phyloP scores from a whole-genome alignment of 2,329 filamentous ascomycete species.

The Xylaria sp. region DNA sequence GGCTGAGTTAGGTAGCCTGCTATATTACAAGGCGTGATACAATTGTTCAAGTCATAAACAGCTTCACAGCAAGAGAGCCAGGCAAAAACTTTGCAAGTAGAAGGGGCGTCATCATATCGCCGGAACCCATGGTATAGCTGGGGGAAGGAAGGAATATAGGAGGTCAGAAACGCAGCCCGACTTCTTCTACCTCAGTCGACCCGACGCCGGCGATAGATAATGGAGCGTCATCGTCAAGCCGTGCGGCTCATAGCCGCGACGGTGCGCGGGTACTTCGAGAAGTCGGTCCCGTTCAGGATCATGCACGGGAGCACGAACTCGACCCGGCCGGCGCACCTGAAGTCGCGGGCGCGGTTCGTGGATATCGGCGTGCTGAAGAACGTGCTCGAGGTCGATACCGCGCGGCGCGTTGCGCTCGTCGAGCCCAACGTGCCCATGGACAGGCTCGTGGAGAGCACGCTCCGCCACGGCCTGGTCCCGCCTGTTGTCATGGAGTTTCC shows the following conservation, averaged over 20 bases:
- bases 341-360: slow-evolving; percentile 58
- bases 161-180: background rate
- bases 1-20: background rate
- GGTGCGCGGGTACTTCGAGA: slow-evolving; percentile 61
- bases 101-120: background rate
- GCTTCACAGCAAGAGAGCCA: background rate
- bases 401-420: slow-evolving; percentile 69
- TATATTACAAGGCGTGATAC: background rate
- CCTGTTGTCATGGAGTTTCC: slow-evolving; percentile 82
- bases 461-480: slow-evolving; percentile 73
- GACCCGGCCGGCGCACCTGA: slow-evolving; percentile 66
- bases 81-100: background rate
- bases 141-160: background rate
- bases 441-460: slow-evolving; percentile 71
- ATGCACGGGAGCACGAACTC: slow-evolving; percentile 82
- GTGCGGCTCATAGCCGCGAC: slow-evolving; percentile 60
- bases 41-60: background rate
- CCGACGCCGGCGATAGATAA: slow-evolving; percentile 38
- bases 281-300: slow-evolving; percentile 73
- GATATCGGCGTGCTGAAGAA: slow-evolving; percentile 73
- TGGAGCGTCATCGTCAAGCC: slow-evolving; percentile 63
- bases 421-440: slow-evolving; percentile 84
- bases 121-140: slow-evolving; percentile 9
- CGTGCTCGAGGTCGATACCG: slow-evolving; percentile 71
- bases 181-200: background rate